A percentile compares a stretch with the other conserved stretches of the same genome.
These are phyloP conservation scores for Cochlearia excelsa DNA, from an alignment of 345 rosid species.

Conservation along the genomic window DNA sequence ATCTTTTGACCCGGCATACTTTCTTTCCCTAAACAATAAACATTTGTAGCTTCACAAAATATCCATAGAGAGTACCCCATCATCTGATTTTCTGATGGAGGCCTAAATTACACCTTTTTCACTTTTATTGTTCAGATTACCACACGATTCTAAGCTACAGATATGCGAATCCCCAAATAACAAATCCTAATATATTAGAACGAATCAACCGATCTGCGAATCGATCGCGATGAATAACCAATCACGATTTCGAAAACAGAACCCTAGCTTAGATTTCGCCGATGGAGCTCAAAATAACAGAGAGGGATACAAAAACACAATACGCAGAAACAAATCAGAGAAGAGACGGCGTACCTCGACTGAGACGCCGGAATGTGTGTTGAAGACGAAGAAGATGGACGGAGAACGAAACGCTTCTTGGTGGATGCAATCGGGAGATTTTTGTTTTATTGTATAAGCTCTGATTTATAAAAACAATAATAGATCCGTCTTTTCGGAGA, in stretches of 20 bases:
- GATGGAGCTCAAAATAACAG: not conserved
- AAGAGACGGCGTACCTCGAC: slow-evolving; percentile 18
- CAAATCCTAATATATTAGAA: no score
- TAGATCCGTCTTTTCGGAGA: not conserved
- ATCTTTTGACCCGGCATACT: slow-evolving; percentile 57
- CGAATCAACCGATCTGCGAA: not conserved
- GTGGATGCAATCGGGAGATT: not conserved
- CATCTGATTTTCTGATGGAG: no score
- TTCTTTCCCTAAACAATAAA: not conserved
- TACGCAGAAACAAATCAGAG: not conserved
- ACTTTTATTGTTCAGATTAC: no score
- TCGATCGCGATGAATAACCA: not conserved
- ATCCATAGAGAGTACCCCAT: no score
- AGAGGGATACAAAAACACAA: not conserved
- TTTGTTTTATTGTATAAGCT: no score
- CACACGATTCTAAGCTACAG: no score
- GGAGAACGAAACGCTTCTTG: slow-evolving; percentile 11
- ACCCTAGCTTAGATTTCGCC: slow-evolving; percentile 26
- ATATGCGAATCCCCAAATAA: no score
- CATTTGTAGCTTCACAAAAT: no score
- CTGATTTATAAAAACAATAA: not conserved
- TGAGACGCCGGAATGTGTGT: slow-evolving; percentile 20
- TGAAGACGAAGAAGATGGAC: slow-evolving; percentile 11
- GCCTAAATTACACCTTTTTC: no score
- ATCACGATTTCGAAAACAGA: not conserved